These are phyloP conservation scores for Glycyrrhiza uralensis DNA, from an alignment of 306 rosid genomes.

Conservation along the genomic window DNA sequence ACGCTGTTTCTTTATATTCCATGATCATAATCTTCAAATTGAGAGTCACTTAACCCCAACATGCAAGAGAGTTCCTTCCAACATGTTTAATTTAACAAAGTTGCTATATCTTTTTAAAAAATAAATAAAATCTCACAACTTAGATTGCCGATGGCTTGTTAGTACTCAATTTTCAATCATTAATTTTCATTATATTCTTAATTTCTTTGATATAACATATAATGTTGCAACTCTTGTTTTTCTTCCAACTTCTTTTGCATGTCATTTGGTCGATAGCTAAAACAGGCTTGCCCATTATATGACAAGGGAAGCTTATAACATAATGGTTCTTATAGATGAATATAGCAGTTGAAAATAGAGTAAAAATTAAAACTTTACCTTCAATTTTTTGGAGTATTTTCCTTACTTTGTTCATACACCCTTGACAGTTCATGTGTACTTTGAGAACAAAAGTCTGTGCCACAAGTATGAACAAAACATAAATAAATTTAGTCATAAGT, in stretches of 20 bases:
- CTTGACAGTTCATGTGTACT: conserved; percentile 57
- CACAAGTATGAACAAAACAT: not conserved
- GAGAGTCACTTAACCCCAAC: not conserved
- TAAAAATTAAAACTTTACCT: conserved; percentile 28
- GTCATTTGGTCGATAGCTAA: not conserved
- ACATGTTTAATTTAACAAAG: not conserved
- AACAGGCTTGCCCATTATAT: not conserved
- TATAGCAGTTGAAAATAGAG: not conserved
- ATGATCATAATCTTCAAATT: not conserved
- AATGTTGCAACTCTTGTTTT: not conserved
- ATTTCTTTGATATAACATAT: not conserved
- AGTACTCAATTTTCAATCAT: not conserved
- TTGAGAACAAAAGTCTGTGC: conserved; percentile 45
- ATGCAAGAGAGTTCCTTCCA: not conserved
- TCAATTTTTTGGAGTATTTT: conserved; percentile 47
- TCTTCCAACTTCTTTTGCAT: not conserved
- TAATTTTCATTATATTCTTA: not conserved
- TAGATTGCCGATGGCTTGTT: not conserved
- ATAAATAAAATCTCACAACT: not conserved
- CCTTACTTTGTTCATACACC: conserved; percentile 49
- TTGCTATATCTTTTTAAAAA: not conserved
- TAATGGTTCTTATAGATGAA: not conserved
- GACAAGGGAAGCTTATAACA: not conserved
- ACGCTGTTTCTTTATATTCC: not conserved
- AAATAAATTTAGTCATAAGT: not conserved